Conservation (phyloP, 1,284 basidiomycete species). For the Bjerkandera adusta region DNA sequence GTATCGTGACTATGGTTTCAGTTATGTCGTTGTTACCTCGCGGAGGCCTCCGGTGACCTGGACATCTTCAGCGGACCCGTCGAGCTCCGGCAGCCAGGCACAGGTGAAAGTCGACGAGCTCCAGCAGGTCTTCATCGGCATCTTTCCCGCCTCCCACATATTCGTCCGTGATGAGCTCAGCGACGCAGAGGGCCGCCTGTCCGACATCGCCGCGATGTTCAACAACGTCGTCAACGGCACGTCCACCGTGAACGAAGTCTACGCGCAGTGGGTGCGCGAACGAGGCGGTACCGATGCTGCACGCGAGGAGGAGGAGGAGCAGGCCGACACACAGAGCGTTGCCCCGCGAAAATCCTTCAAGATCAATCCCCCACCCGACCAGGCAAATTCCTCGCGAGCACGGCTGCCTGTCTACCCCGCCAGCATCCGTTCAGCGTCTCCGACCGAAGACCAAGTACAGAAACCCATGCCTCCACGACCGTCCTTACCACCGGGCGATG, state of each 20-base stretch:
- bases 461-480: conserved; percentile 91
- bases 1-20: conserved; percentile 28
- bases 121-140: conserved; percentile 92
- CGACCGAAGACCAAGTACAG: conserved; percentile 56
- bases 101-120: conserved; percentile 64
- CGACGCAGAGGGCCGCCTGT: conserved; percentile 85
- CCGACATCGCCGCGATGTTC: conserved; percentile 58
- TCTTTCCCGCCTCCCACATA: conserved; percentile 92
- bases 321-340: conserved; percentile 24
- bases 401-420: conserved; percentile 66
- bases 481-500: conserved; percentile 89
- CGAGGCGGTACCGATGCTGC: conserved; percentile 59
- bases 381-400: conserved; percentile 67
- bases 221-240: conserved; percentile 35
- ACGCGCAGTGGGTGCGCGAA: conserved; percentile 38
- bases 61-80: conserved; percentile 55
- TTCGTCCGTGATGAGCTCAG: conserved; percentile 86
- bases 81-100: conserved; percentile 43
- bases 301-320: conserved; percentile 74
- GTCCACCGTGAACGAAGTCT: conserved; percentile 31
- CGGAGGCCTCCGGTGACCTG: conserved; percentile 68
- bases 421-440: conserved; percentile 65
- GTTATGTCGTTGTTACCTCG: conserved; percentile 87
- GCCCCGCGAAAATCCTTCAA: conserved; percentile 61
- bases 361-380: conserved; percentile 70